Conservation (phyloP, 2,329 filamentous ascomycete species). For the Colletotrichum destructivum region DNA sequence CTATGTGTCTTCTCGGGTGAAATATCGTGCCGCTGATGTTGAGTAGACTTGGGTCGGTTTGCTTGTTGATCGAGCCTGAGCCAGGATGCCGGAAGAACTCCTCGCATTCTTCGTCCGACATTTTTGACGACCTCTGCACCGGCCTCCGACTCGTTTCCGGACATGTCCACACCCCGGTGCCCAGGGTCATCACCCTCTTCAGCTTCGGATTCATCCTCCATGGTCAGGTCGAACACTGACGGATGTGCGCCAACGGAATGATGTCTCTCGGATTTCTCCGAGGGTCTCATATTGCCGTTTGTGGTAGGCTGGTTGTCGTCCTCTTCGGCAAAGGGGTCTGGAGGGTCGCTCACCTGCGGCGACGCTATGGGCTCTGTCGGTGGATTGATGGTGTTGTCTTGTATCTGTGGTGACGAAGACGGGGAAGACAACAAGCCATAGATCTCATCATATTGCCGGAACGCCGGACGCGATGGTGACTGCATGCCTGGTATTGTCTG, state of each 20-base stretch:
- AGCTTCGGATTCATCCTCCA: constrained; percentile 36
- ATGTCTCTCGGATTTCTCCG: background rate
- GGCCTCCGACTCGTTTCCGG: constrained; percentile 47
- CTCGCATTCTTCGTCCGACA: constrained; percentile 65
- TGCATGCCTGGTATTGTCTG: background rate
- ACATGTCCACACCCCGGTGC: constrained; percentile 22
- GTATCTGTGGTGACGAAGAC: constrained; percentile 2
- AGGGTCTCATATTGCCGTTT: background rate
- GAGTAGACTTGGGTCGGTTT: constrained; percentile 48
- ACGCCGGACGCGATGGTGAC: constrained; percentile 15
- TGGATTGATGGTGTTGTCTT: background rate
- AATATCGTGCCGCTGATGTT: constrained; percentile 48
- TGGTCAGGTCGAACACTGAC: constrained; percentile 34
- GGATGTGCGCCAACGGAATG: background rate
- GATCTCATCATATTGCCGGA: constrained; percentile 36
- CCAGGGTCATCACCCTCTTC: constrained; percentile 37
- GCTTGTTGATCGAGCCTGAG: constrained; percentile 69
- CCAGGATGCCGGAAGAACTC: constrained; percentile 78
- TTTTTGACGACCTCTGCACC: constrained; percentile 58
- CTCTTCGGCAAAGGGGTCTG: background rate
- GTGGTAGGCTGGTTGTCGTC: background rate
- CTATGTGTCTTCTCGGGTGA: constrained; percentile 58
- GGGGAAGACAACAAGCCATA: constrained; percentile 29
- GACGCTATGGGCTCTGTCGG: background rate
- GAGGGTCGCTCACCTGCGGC: background rate